phyloP scores from a whole-genome alignment of 495 filamentous ascomycete genomes.

The Haplographium delicatum region DNA sequence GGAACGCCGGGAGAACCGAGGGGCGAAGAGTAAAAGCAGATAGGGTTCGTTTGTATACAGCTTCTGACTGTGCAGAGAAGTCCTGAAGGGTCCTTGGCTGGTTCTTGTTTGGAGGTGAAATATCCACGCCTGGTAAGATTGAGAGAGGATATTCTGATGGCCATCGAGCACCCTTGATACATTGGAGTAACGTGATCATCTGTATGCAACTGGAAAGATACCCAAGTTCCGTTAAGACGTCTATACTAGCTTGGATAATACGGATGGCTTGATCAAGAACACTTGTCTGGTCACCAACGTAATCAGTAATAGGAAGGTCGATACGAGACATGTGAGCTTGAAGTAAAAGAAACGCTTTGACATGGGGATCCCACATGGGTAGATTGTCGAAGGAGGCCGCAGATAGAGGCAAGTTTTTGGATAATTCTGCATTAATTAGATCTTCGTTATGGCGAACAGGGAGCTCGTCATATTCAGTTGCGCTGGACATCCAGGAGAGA shows the following conservation, averaged over 20 bases:
- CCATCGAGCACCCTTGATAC: slow-evolving; percentile 90
- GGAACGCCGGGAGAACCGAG: slow-evolving; percentile 37
- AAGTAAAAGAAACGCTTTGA: slow-evolving; percentile 90
- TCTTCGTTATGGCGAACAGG: slow-evolving; percentile 99
- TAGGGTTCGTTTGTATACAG: slow-evolving; percentile 26
- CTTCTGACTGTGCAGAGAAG: slow-evolving; percentile 36
- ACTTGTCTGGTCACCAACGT: slow-evolving; percentile 81
- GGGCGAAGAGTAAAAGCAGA: slow-evolving; percentile 24
- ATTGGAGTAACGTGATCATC: slow-evolving; percentile 84
- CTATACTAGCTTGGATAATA: slow-evolving; percentile 87
- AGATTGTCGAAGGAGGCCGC: slow-evolving; percentile 54
- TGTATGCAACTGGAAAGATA: slow-evolving; percentile 64
- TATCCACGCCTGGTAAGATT: slow-evolving; percentile 70
- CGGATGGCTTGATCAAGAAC: slow-evolving; percentile 94
- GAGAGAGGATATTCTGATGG: slow-evolving; percentile 73
- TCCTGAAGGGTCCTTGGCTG: slow-evolving; percentile 35
- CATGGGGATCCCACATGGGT: slow-evolving; percentile 97
- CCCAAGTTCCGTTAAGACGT: slow-evolving; percentile 89
- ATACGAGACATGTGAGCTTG: slow-evolving; percentile 94
- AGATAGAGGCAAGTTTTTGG: slow-evolving; percentile 67
- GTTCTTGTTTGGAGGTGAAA: slow-evolving; percentile 26
- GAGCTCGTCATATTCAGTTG: slow-evolving; percentile 94
- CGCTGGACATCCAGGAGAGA: slow-evolving; percentile 85
- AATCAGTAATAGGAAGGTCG: slow-evolving; percentile 90
- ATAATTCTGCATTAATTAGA: slow-evolving; percentile 90